Base-by-base conservation (phyloP, 1,139 yeast genomes). In the Debaryomyces psychrophilus region DNA sequence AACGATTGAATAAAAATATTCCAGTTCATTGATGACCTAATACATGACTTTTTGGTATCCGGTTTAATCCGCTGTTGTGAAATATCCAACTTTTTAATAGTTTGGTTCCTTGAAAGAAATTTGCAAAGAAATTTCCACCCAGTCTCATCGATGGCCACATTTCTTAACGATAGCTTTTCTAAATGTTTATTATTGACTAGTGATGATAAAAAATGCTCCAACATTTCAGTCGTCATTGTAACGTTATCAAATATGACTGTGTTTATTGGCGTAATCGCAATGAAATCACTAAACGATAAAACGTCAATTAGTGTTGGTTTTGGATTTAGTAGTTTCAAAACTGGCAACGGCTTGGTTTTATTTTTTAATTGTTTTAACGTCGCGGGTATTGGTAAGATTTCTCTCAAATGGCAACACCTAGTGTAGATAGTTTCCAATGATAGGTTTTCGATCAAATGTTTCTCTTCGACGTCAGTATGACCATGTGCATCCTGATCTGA, bases 301-400 rank as follows among this genome's bases (percentile, higher is more conserved):
- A 90, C 81, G 67, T 92, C 98, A 56, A 92, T 89, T 53, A 90
- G 68, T 0, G 98, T 90, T 2, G 98, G 98, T 52, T 85, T 83
- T 7, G 97, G 96, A 63, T 92, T 92, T 58, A 90, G 74, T 66
- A 92, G 76, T 58, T 89, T 87, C 51, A 92, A 69, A 6, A 85
- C 85, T 48, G 85, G 87, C 42, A 92, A 69, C 1, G 97, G 96
- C 37, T 84, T 79, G 0, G 83, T 65, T 58, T 88, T 88, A 50
- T 83, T 83, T 59, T 86, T 87, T 49, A 92, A 76, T 62, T 92
- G 98, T 58, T 85, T 87, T 56, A 90, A 64, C 0, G 95, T 90
- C 0, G 96, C 96, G 1, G 96, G 95, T 49, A 92, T 90, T 0
- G 98, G 98, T 53, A 92, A 68, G 45, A 92, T 92, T 59, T 92